These are phyloP conservation scores for Paxillus involutus DNA, from an alignment of 768 basidiomycete genomes.

Conservation along the genomic window DNA sequence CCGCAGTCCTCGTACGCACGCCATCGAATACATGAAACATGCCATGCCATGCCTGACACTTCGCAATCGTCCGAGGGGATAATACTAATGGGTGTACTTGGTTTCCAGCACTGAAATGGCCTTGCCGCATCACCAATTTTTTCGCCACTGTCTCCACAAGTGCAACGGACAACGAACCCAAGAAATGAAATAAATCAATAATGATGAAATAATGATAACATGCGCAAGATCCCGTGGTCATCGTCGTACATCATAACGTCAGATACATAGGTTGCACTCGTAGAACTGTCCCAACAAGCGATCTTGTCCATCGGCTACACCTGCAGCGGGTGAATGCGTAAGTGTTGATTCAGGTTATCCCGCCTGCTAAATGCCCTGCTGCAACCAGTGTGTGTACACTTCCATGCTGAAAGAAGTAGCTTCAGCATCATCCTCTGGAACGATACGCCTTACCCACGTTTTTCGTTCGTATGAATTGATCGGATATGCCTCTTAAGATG, in stretches of 20 bases:
- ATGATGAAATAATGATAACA: conserved; percentile 16
- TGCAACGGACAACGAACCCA: background rate
- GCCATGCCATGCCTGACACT: background rate
- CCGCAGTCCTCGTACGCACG: conserved; percentile 1
- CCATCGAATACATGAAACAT: conserved; percentile 19
- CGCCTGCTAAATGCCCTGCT: conserved; percentile 69
- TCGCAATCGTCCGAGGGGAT: background rate
- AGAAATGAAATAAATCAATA: conserved; percentile 16
- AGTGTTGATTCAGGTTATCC: conserved; percentile 79
- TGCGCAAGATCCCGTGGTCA: background rate
- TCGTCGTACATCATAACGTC: no score
- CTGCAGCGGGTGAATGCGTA: conserved; percentile 51
- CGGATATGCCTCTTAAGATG: conserved; percentile 82
- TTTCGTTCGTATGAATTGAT: conserved; percentile 81
- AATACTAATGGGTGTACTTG: no score
- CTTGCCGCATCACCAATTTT: no score
- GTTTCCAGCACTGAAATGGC: no score
- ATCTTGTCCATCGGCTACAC: background rate
- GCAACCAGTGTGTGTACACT: conserved; percentile 61
- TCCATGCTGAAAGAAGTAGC: conserved; percentile 23
- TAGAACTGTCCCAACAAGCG: no score
- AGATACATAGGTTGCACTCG: no score
- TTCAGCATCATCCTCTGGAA: background rate
- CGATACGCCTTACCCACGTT: conserved; percentile 54
- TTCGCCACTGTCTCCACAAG: no score